Conservation (phyloP, 2,329 filamentous ascomycete genomes). For the Leptodontidium sp. region DNA sequence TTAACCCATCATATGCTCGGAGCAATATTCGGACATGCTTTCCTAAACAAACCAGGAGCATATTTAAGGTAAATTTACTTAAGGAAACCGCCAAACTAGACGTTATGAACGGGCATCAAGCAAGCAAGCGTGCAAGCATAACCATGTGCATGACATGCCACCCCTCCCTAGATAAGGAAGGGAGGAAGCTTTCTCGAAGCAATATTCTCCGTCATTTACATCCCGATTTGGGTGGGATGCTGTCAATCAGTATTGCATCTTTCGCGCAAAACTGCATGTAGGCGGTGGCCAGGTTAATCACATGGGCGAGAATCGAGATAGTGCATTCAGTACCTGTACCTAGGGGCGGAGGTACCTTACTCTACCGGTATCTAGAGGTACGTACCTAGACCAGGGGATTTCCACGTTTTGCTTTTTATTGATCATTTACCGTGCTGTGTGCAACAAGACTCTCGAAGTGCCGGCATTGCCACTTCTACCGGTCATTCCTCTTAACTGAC, state of each 20-base stretch:
- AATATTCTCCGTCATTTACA: slow-evolving; percentile 17
- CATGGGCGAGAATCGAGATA: background rate
- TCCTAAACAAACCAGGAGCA: no score
- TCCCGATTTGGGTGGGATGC: background rate
- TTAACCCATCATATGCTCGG: background rate
- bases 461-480: background rate
- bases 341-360: no score
- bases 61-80: no score
- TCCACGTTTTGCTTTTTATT: background rate
- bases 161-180: slow-evolving; percentile 1
- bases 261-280: no score
- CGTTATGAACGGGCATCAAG: background rate
- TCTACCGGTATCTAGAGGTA: no score
- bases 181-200: slow-evolving; percentile 24
- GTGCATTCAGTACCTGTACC: background rate
- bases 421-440: background rate
- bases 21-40: background rate
- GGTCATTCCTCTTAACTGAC: background rate
- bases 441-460: background rate
- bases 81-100: no score
- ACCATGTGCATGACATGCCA: background rate
- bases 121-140: background rate
- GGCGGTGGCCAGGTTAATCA: background rate
- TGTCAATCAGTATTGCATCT: no score
- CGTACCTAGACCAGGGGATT: background rate